These are phyloP conservation scores for Chrysophaeum taylorii DNA, from an alignment of 352 stramenopile genomes.

Conservation along the genomic window DNA sequence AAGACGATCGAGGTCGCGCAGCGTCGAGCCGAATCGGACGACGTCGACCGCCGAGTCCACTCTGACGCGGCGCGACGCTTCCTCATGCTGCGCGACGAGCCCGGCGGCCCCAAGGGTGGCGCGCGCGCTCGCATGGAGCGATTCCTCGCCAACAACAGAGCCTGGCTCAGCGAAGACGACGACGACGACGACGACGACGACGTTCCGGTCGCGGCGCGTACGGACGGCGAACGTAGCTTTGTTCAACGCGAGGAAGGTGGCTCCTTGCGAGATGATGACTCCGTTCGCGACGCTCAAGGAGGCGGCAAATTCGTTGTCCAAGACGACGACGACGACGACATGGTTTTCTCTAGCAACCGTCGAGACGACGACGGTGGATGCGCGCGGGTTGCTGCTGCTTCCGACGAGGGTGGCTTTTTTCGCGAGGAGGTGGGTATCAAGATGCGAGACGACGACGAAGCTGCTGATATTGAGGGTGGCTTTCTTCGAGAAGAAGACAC, in stretches of 20 bases:
- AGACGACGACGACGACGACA: slow-evolving; percentile 2
- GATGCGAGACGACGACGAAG: slow-evolving; percentile 24
- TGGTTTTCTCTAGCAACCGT: neutral
- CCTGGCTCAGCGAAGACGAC: too few species aligned
- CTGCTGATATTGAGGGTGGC: neutral
- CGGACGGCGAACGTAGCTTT: too few species aligned
- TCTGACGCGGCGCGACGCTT: slow-evolving; percentile 47
- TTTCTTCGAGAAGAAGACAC: neutral
- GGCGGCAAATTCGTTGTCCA: neutral
- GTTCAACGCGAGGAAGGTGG: neutral
- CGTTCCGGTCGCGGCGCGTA: too few species aligned
- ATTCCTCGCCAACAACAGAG: neutral
- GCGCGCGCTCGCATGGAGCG: neutral
- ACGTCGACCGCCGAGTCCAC: slow-evolving; percentile 58
- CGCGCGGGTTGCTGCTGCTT: too few species aligned
- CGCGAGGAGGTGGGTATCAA: neutral
- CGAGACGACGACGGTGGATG: slow-evolving; percentile 5
- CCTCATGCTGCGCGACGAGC: slow-evolving; percentile 34
- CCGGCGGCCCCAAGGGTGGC: too few species aligned
- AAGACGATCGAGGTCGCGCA: slow-evolving; percentile 48
- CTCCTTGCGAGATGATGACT: neutral
- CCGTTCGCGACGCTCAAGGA: neutral
- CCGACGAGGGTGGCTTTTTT: neutral
- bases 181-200: slow-evolving; percentile 21
- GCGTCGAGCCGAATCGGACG: slow-evolving; percentile 10